These are phyloP conservation scores for Phytophthora pini DNA, from an alignment of 352 stramenopile species.

Conservation along the genomic window DNA sequence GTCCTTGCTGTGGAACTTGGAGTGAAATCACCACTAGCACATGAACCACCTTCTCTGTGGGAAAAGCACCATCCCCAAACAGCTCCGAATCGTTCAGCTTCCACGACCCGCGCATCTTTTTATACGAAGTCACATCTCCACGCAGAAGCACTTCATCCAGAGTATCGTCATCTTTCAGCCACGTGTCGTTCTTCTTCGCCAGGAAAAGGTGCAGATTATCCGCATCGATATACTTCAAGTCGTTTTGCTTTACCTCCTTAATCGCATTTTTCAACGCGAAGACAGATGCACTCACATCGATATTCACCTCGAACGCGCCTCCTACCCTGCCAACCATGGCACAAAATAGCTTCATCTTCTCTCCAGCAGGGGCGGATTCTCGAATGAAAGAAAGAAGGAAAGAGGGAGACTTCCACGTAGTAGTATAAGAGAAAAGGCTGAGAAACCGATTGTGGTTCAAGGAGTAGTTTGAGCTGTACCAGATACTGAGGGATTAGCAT, in stretches of 20 bases:
- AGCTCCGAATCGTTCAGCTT: neutral
- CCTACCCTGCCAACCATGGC: too few relatives aligned
- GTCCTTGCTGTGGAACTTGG: neutral
- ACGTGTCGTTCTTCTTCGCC: slow-evolving; percentile 3
- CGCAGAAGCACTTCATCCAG: too few relatives aligned
- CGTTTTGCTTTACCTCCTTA: neutral
- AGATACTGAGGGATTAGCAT: neutral
- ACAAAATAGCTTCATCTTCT: neutral
- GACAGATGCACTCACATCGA: neutral
- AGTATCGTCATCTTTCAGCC: neutral
- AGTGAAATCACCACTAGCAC: neutral
- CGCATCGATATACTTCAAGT: neutral
- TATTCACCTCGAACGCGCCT: slow-evolving; percentile 40
- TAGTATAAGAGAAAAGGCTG: too few relatives aligned
- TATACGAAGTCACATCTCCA: neutral
- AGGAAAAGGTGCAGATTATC: slow-evolving; percentile 7
- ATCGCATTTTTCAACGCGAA: neutral
- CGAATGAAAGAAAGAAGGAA: too few relatives aligned
- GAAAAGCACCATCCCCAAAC: too few relatives aligned
- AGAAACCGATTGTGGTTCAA: too few relatives aligned
- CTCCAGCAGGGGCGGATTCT: too few relatives aligned
- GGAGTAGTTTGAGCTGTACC: too few relatives aligned
- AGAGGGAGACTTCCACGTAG: too few relatives aligned
- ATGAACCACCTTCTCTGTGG: too few relatives aligned
- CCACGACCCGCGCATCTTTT: neutral